Base-by-base conservation (phyloP, 345 rosid genomes). In the Eucalyptus curtisii region DNA sequence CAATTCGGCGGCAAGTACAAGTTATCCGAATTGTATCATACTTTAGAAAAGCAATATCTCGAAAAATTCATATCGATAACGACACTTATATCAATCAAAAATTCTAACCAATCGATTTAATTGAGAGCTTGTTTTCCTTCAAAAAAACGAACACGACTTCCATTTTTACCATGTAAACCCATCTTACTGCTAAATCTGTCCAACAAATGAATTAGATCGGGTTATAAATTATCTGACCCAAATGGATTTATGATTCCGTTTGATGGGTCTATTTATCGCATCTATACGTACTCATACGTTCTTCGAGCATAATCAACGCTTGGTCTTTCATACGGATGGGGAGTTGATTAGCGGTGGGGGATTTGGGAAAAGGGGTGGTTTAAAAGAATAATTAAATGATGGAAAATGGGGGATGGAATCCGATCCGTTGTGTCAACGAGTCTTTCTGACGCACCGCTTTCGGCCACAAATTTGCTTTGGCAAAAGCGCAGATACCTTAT, bases 181-280 rank as follows among this genome's bases (percentile, higher is more conserved):
- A 0, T 13, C 76, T 64, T 52, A 52, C 1, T 8, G 0, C 25
- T 52, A 52, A 20, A 52, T 52, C 2, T 5, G 0, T 52, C 57
- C 7, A 52, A 20, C 10, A 8, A 52, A 52, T 19, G 10, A 52
- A 52, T 52, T 19, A 52, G 4, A 52, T 52, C 10, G 2, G 57
- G 5, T 20, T 52, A 52, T 52, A 52, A 52, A 8, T 52, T 7
- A 52, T 52, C 25, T 0, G 0, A 52, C 0, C 9, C 25, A 20
- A 52, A 19, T 52, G 1, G 2, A 19, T 52, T 52, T 52, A 52
- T 7, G 10, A 52, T 1, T 24, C 24, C 10, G 0, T 52, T 52
- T 52, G 24, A 52, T 52, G 10, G 24, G 24, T 19, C 40, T 14
- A 7, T 15, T 55, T 10, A 24, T 55, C 13, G 30, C 19, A 10